Evolutionary conservation across 2,329 filamentous ascomycete species (phyloP).

Genomic region (Cladosporium colombiae): DNA sequence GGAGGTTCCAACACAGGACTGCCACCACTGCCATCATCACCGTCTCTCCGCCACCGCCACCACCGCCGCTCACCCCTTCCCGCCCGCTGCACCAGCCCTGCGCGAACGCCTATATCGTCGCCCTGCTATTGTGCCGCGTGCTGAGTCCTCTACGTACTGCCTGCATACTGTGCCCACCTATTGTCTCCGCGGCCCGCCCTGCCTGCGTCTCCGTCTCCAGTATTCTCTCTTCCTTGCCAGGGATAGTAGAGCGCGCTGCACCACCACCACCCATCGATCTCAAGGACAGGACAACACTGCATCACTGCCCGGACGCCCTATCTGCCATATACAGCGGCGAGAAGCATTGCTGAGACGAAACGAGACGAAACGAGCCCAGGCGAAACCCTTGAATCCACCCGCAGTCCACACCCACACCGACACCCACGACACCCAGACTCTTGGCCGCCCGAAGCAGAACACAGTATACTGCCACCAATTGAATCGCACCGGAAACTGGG

Average conservation of each 20-base stretch:
- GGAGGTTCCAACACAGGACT: background rate
- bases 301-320: background rate
- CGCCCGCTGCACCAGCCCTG: conserved; percentile 1
- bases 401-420: background rate
- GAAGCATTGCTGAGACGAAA: background rate
- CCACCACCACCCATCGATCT: background rate
- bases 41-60: background rate
- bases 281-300: background rate
- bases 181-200: conserved; percentile 13
- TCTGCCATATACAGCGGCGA: background rate
- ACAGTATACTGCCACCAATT: background rate
- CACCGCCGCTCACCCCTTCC: background rate
- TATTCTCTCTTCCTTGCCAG: conserved; percentile 11
- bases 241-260: background rate
- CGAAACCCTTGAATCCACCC: background rate
- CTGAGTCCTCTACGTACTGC: background rate
- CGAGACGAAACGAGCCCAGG: background rate
- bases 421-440: background rate
- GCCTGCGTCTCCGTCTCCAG: conserved; percentile 11
- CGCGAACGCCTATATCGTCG: conserved; percentile 12
- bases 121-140: conserved; percentile 3
- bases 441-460: background rate
- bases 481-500: conserved; percentile 2
- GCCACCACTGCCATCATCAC: background rate
- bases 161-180: conserved; percentile 1